phyloP scores from a whole-genome alignment of 306 rosid genomes.

The Mucuna pruriens region DNA sequence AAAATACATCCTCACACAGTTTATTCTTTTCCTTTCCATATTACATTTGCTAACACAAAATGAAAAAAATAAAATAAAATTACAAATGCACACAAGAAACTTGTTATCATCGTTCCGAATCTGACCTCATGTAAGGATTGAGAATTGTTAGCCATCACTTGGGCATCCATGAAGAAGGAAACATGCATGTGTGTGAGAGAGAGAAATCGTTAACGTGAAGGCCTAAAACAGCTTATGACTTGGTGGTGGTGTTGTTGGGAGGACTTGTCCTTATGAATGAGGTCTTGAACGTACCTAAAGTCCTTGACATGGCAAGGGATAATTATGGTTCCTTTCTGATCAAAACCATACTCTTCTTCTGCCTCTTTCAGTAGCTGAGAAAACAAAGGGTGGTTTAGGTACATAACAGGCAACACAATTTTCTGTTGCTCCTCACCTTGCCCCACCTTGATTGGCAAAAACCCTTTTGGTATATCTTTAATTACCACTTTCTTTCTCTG shows the following conservation, averaged over 20 bases:
- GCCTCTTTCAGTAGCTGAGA: slow-evolving; percentile 70
- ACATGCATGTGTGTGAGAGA: not conserved
- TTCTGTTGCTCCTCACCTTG: slow-evolving; percentile 65
- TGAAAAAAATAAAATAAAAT: not conserved
- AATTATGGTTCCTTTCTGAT: slow-evolving; percentile 75
- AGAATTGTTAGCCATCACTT: not conserved
- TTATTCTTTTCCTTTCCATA: not conserved
- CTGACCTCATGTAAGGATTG: not conserved
- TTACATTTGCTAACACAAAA: not conserved
- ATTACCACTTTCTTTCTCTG: slow-evolving; percentile 35
- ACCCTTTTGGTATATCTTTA: slow-evolving; percentile 51
- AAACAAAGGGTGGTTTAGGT: slow-evolving; percentile 85
- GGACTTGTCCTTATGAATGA: slow-evolving; percentile 59
- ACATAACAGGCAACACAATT: slow-evolving; percentile 74
- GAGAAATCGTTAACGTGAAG: not conserved
- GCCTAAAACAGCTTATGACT: slow-evolving; percentile 26
- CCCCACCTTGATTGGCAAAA: slow-evolving; percentile 78
- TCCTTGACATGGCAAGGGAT: slow-evolving; percentile 78
- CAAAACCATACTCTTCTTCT: slow-evolving; percentile 85
- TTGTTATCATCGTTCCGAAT: not conserved
- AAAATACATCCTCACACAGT: no score
- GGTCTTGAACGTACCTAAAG: slow-evolving; percentile 63
- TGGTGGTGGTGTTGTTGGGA: slow-evolving; percentile 44
- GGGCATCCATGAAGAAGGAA: not conserved
- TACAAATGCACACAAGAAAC: not conserved